These are phyloP conservation scores for Cercospora citrullina DNA, from an alignment of 2,329 filamentous ascomycete species.

Conservation along the genomic window DNA sequence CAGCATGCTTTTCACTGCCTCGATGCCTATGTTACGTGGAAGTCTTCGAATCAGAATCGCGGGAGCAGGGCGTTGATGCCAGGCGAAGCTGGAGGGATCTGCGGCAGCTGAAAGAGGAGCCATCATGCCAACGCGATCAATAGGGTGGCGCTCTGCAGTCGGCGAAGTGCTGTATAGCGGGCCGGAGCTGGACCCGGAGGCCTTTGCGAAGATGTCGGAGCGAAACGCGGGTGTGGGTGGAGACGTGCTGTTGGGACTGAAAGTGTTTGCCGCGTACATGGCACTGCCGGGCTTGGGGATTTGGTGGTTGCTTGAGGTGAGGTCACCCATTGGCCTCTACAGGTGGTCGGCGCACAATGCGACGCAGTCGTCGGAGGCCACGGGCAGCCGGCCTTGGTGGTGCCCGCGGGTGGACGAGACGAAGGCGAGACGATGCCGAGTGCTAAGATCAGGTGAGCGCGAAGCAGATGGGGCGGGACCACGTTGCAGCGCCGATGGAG, in stretches of 20 bases:
- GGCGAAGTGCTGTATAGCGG: slow-evolving; percentile 45
- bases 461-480: not conserved
- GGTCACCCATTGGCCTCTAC: slow-evolving; percentile 25
- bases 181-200: slow-evolving; percentile 26
- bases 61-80: slow-evolving; percentile 28
- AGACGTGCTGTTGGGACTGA: slow-evolving; percentile 23
- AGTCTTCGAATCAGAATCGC: slow-evolving; percentile 61
- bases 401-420: not conserved
- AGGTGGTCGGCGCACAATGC: not conserved
- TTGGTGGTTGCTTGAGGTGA: slow-evolving; percentile 18
- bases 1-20: slow-evolving; percentile 62
- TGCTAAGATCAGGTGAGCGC: not conserved
- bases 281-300: slow-evolving; percentile 17
- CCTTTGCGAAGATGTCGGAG: slow-evolving; percentile 43
- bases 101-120: slow-evolving; percentile 29
- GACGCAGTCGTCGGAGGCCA: slow-evolving; percentile 1
- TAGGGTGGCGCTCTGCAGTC: slow-evolving; percentile 44
- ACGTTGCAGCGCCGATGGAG: not conserved
- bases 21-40: slow-evolving; percentile 58
- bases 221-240: slow-evolving; percentile 27
- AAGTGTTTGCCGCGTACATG: slow-evolving; percentile 27
- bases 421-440: not conserved
- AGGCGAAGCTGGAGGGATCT: slow-evolving; percentile 27
- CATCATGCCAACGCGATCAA: slow-evolving; percentile 41
- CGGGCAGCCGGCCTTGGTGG: not conserved